Percentiles rank a stretch among this genome's conserved stretches.
phyloP scores from a whole-genome alignment of 306 rosid genomes.

The Astragalus glycyphyllos region DNA sequence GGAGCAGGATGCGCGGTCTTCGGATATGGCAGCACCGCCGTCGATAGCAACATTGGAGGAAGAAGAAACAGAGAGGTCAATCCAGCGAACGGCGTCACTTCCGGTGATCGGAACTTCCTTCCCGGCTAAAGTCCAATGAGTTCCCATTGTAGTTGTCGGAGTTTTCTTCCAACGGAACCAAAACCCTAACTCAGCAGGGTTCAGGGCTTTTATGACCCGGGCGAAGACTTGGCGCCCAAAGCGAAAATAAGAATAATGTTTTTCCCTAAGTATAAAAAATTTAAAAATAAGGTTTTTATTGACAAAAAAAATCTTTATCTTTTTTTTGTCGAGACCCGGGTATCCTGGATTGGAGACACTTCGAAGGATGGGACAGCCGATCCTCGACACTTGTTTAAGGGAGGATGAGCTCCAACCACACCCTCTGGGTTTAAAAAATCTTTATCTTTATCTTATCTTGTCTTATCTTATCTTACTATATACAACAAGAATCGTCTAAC shows the following conservation, averaged over 20 bases:
- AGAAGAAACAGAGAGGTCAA: constrained; percentile 63
- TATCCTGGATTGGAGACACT: too few relatives aligned
- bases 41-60: constrained; percentile 43
- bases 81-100: constrained; percentile 72
- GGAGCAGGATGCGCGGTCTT: constrained; percentile 69
- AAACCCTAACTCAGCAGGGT: constrained; percentile 48
- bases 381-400: too few relatives aligned
- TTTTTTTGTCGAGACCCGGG: too few relatives aligned
- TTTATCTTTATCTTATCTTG: too few relatives aligned
- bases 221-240: constrained; percentile 45
- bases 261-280: too few relatives aligned
- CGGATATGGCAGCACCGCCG: constrained; percentile 42
- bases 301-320: too few relatives aligned
- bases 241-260: constrained; percentile 12
- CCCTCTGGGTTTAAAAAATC: too few relatives aligned
- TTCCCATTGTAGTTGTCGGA: constrained; percentile 55
- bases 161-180: constrained; percentile 23
- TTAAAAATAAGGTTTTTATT: too few relatives aligned
- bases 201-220: constrained; percentile 13
- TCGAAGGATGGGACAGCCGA: too few relatives aligned
- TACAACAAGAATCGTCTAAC: too few relatives aligned
- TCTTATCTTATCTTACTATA: too few relatives aligned
- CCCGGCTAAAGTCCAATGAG: constrained; percentile 57
- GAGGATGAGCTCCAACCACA: too few relatives aligned
- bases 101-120: constrained; percentile 80